These are phyloP conservation scores for Aspergillus biplanus DNA, from an alignment of 495 filamentous ascomycete species.

Conservation along the genomic window DNA sequence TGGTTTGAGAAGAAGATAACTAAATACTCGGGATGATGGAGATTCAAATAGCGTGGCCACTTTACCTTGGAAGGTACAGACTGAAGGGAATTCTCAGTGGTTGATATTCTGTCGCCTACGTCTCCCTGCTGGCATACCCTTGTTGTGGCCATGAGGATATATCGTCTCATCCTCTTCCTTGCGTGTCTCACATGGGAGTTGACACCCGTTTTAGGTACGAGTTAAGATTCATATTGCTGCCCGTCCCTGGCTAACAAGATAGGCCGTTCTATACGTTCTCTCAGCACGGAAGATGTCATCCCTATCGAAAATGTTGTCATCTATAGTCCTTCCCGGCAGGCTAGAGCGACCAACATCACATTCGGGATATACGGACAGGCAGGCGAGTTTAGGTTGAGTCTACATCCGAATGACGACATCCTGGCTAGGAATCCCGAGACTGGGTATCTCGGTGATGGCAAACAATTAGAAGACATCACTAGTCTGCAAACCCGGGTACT, in stretches of 20 bases:
- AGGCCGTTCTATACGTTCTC: conserved; percentile 20
- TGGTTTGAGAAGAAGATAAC: too few species aligned
- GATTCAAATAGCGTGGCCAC: too few species aligned
- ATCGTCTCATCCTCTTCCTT: background rate
- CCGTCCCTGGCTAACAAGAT: background rate
- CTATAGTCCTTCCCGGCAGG: background rate
- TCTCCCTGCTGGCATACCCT: too few species aligned
- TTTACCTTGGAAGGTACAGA: too few species aligned
- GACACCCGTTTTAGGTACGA: background rate
- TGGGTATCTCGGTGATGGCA: conserved; percentile 9
- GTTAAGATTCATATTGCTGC: background rate
- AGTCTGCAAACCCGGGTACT: conserved; percentile 5
- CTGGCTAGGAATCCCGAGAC: conserved; percentile 13
- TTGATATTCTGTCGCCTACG: too few species aligned
- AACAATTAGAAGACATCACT: background rate
- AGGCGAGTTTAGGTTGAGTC: background rate
- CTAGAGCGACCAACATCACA: conserved; percentile 14
- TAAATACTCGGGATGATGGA: too few species aligned
- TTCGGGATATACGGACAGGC: conserved; percentile 11
- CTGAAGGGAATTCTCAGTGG: too few species aligned
- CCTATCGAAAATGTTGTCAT: conserved; percentile 10
- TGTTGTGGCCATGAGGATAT: too few species aligned
- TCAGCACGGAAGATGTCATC: background rate
- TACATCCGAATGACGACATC: conserved; percentile 21
- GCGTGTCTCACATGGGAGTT: background rate